Conservation (phyloP, 305 asterid genomes). For the Salvia sclarea region DNA sequence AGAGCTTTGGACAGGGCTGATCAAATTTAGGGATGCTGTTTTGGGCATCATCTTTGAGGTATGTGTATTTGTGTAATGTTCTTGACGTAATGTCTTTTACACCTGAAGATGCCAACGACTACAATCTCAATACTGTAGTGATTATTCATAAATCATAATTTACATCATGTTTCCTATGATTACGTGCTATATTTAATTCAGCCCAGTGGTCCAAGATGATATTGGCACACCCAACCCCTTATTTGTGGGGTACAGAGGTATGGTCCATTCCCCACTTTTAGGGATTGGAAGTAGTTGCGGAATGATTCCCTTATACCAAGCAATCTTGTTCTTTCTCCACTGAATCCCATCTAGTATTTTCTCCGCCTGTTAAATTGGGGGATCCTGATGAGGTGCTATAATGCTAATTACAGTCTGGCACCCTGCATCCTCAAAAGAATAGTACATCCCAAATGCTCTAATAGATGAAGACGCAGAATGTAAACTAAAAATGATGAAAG, state of each 20-base stretch:
- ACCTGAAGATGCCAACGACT: slow-evolving; percentile 10
- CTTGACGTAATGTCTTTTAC: slow-evolving; percentile 23
- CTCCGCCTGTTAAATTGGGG: not conserved
- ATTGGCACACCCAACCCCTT: not conserved
- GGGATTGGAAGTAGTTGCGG: not conserved
- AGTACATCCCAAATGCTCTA: slow-evolving; percentile 10
- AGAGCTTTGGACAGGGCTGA: slow-evolving; percentile 86
- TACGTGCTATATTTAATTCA: slow-evolving; percentile 4
- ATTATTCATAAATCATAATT: not conserved
- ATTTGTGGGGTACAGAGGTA: not conserved
- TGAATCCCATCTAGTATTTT: not conserved
- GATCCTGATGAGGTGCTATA: not conserved
- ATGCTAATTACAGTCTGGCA: not conserved
- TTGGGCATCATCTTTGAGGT: slow-evolving; percentile 73
- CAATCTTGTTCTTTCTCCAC: not conserved
- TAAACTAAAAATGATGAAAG: slow-evolving; percentile 4
- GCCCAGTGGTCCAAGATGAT: not conserved
- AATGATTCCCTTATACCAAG: not conserved
- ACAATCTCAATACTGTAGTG: slow-evolving; percentile 19
- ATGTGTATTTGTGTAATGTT: slow-evolving; percentile 39
- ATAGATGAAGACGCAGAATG: slow-evolving; percentile 4
- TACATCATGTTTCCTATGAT: slow-evolving; percentile 9
- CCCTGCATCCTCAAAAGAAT: not conserved
- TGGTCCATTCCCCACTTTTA: not conserved
- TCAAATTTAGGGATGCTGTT: slow-evolving; percentile 73